These are phyloP conservation scores for Hyaloperonospora arabidopsidis DNA, from an alignment of 352 stramenopile species.

Conservation along the genomic window DNA sequence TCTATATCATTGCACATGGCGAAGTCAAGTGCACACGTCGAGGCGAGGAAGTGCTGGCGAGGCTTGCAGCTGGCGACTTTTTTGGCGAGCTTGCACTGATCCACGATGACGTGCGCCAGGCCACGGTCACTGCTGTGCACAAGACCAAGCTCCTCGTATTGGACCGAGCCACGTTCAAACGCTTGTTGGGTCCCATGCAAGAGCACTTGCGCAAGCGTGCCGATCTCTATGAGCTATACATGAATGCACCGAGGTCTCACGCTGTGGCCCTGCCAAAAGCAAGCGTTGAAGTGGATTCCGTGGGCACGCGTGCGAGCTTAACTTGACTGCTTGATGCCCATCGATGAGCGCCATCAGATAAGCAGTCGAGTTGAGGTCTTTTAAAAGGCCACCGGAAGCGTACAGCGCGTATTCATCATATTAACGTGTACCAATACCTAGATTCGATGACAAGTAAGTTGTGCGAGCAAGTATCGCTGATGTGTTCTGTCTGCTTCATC, in stretches of 20 bases:
- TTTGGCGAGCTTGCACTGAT: constrained; percentile 86
- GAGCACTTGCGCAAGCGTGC: constrained; percentile 75
- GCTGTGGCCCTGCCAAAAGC: not conserved
- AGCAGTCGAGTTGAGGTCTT: no score
- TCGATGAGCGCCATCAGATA: no score
- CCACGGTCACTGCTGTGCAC: constrained; percentile 80
- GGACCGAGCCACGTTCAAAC: constrained; percentile 86
- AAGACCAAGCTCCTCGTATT: constrained; percentile 80
- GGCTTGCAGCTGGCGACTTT: constrained; percentile 51
- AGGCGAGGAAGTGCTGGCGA: constrained; percentile 49
- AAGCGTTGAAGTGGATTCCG: not conserved
- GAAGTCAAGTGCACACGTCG: constrained; percentile 57
- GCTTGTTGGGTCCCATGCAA: constrained; percentile 81
- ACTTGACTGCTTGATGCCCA: not conserved
- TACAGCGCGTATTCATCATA: no score
- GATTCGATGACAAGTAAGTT: no score
- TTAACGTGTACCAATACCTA: no score
- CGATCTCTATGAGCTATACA: constrained; percentile 65
- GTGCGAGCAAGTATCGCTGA: no score
- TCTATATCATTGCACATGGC: constrained; percentile 74
- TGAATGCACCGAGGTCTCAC: constrained; percentile 24
- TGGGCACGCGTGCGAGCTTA: not conserved
- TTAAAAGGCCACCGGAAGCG: no score
- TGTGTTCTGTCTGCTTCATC: no score
- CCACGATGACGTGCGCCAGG: constrained; percentile 78